A percentile compares a stretch with the other conserved stretches of the same genome.
Evolutionary conservation across 1,139 yeast species (phyloP).

Genomic region (Wickerhamomyces sp.): DNA sequence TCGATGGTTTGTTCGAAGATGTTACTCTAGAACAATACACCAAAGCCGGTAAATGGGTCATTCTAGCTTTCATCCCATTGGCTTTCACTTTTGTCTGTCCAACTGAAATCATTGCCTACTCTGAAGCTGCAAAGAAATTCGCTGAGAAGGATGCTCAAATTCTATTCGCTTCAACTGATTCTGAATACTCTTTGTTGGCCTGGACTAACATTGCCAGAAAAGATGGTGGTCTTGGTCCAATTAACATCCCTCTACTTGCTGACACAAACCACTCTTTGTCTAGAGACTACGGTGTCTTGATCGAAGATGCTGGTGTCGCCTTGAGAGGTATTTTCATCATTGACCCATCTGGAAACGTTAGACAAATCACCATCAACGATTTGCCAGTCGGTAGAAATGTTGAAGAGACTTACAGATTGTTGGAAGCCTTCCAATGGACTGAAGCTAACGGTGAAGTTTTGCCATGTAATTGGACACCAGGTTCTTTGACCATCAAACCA

Average conservation of each 20-base stretch:
- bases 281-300: constrained; percentile 92
- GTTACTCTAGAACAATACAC: constrained; percentile 83
- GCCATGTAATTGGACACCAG: constrained; percentile 99
- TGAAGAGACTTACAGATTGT: constrained; percentile 93
- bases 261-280: constrained; percentile 96
- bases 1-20: constrained; percentile 94
- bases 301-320: constrained; percentile 94
- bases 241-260: constrained; percentile 89
- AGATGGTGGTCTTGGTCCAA: constrained; percentile 97
- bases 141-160: constrained; percentile 83
- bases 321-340: constrained; percentile 97
- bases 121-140: constrained; percentile 89
- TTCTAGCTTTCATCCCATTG: constrained; percentile 94
- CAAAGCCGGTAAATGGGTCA: constrained; percentile 88
- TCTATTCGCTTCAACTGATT: constrained; percentile 95
- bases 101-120: constrained; percentile 97
- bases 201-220: constrained; percentile 97
- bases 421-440: constrained; percentile 98
- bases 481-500: constrained; percentile 91
- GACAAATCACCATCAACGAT: constrained; percentile 97
- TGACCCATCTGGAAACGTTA: constrained; percentile 89
- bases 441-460: constrained; percentile 98
- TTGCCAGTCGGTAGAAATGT: constrained; percentile 99
- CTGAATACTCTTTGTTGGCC: constrained; percentile 94
- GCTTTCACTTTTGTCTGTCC: constrained; percentile 99